Conservation (phyloP, 2,329 filamentous ascomycete species). For the Scedosporium apiospermum region DNA sequence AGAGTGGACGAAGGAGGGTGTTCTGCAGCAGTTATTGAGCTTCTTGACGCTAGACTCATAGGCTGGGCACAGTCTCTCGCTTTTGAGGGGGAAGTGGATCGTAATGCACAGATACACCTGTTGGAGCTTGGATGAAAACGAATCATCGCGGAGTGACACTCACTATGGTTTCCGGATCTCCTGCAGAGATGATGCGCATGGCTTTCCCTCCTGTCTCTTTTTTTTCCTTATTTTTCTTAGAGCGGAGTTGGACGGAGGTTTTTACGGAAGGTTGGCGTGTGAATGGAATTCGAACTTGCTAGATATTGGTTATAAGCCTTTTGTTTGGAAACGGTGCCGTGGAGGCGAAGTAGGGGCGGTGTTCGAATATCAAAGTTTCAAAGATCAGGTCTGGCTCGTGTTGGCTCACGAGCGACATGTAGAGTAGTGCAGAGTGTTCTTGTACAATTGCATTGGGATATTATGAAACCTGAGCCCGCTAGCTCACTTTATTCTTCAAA, state of each 20-base stretch:
- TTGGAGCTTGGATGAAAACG: background rate
- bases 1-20: slow-evolving; percentile 53
- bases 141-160: background rate
- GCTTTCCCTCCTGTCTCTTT: background rate
- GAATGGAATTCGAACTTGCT: background rate
- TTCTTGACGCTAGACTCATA: slow-evolving; percentile 3
- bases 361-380: background rate
- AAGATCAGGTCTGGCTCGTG: background rate
- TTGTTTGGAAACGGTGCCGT: background rate
- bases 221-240: background rate
- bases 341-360: background rate
- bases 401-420: background rate
- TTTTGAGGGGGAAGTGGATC: background rate
- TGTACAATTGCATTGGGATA: slow-evolving; percentile 4
- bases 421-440: background rate
- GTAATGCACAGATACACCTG: background rate
- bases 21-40: slow-evolving; percentile 58
- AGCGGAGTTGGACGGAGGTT: background rate
- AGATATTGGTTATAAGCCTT: background rate
- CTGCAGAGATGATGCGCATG: background rate
- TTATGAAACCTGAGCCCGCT: background rate
- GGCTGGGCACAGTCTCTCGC: background rate
- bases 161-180: background rate
- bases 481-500: background rate
- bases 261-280: background rate